Base-by-base conservation (phyloP, 1,284 basidiomycete species). In the Ceratorhiza oryzae-sativae region DNA sequence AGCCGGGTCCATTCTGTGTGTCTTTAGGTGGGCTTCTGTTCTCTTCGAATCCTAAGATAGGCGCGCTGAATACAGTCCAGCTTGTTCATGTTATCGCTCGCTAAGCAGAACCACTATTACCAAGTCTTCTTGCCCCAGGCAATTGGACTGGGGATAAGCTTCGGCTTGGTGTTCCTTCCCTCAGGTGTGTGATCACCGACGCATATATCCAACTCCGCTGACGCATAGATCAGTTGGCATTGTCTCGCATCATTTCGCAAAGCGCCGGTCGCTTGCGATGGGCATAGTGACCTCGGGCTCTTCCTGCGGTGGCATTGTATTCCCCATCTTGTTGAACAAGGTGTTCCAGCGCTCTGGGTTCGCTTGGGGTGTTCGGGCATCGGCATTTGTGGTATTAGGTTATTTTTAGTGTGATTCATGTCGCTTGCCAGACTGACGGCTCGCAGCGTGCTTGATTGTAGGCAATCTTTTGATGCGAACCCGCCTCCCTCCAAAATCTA, bases 321-420 rank as follows among this genome's bases (percentile, higher is more conserved):
- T 86, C 75, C 88, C 90, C 0, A 85, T 91, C 71, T 82, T 90
- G 80, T 82, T 90, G 32, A 86, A 86, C 72, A 81, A 80, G 30
- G 83, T 90, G 12, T 89, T 90, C 76, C 74, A 79, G 42, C 71
- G 73, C 27, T 78, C 88, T 45, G 89, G 88, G 0, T 91, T 90
- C 77, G 84, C 81, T 8, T 90, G 88, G 88, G 83, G 84, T 2
- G 59, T 63, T 20, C 59, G 71, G n/a, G 36, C 61, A 15, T 55
- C 71, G 18, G 71, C 49, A 4, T 65, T 65, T 36, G 32, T 65
- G 8, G 61, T 65, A 4, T n/a, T 65, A 51, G 61, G 61, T 65
- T 18, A 34, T 45, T 32, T 13, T 25, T 20, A 4, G 61, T 36
- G 13, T 6, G 18, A 18, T 8, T 18, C 9, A 18, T 3, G 20